A percentile compares a stretch with the other conserved stretches of the same genome.
Evolutionary conservation across 768 basidiomycete species (phyloP).

Genomic region (Termitomyces sp.): DNA sequence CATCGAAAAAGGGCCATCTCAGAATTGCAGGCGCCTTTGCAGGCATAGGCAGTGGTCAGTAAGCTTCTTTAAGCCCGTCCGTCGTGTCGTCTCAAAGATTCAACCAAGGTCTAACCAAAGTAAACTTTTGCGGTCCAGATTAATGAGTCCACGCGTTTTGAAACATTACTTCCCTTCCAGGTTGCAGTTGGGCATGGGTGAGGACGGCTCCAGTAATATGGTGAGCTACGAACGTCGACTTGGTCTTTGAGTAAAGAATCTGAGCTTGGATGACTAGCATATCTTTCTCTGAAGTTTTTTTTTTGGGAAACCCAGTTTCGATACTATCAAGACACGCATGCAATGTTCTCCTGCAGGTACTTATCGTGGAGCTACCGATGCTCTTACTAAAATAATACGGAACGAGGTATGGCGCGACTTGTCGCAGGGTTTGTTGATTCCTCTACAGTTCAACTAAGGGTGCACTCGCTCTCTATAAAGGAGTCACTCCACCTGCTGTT

Average conservation of each 20-base stretch:
- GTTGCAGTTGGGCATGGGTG: slow-evolving; percentile 73
- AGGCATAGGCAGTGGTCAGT: slow-evolving; percentile 59
- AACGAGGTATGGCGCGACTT: slow-evolving; percentile 47
- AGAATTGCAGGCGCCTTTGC: slow-evolving; percentile 54
- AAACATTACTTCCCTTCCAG: slow-evolving; percentile 25
- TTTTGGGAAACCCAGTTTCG: slow-evolving; percentile 43
- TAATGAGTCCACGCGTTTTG: too few relatives aligned
- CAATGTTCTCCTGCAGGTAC: slow-evolving; percentile 67
- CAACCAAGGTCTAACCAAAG: slow-evolving; percentile 48
- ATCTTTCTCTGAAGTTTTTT: background rate
- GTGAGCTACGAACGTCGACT: slow-evolving; percentile 1
- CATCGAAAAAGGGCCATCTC: slow-evolving; percentile 30
- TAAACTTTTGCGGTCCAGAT: slow-evolving; percentile 18
- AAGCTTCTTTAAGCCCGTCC: background rate
- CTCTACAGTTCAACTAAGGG: slow-evolving; percentile 34
- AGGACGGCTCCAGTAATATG: slow-evolving; percentile 14
- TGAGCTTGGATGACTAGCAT: slow-evolving; percentile 3
- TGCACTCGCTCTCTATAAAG: slow-evolving; percentile 66
- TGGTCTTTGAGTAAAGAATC: background rate
- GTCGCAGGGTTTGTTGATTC: background rate
- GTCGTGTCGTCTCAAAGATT: background rate
- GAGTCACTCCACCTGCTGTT: slow-evolving; percentile 67
- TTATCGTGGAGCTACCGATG: slow-evolving; percentile 60
- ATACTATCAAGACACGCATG: slow-evolving; percentile 70
- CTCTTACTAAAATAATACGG: slow-evolving; percentile 50